These are phyloP conservation scores for Cadophora sp. DNA, from an alignment of 2,329 filamentous ascomycete species.

Conservation along the genomic window DNA sequence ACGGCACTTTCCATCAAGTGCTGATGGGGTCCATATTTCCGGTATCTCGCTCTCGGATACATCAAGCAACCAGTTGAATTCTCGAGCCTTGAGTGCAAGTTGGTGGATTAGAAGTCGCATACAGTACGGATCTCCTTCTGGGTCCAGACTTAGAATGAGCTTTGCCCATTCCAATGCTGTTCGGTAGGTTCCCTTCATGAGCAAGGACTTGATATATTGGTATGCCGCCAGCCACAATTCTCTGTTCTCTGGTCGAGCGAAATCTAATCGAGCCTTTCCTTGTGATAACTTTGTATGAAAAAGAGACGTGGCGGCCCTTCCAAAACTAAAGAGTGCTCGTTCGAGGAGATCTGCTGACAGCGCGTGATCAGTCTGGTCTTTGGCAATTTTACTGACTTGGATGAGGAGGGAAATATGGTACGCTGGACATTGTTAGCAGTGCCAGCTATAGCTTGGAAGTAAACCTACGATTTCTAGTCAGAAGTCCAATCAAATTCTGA, in stretches of 20 bases:
- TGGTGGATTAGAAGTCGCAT: slow-evolving; percentile 83
- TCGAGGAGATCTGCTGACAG: slow-evolving; percentile 88
- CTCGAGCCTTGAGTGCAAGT: slow-evolving; percentile 80
- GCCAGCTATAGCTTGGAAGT: neutral
- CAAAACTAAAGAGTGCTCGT: slow-evolving; percentile 90
- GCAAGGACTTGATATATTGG: slow-evolving; percentile 84
- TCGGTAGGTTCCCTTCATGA: slow-evolving; percentile 90
- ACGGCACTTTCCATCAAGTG: slow-evolving; percentile 8
- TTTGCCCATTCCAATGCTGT: slow-evolving; percentile 96
- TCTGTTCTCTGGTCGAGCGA: slow-evolving; percentile 82
- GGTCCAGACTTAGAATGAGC: slow-evolving; percentile 77
- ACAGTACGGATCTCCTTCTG: slow-evolving; percentile 79
- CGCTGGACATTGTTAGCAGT: slow-evolving; percentile 51
- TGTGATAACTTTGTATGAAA: slow-evolving; percentile 79
- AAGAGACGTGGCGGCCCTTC: slow-evolving; percentile 82
- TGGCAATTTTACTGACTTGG: slow-evolving; percentile 90
- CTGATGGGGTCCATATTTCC: slow-evolving; percentile 41
- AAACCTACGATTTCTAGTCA: slow-evolving; percentile 67
- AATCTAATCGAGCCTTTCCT: slow-evolving; percentile 83
- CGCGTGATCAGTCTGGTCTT: slow-evolving; percentile 87
- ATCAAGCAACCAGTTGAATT: slow-evolving; percentile 77
- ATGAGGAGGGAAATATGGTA: slow-evolving; percentile 95
- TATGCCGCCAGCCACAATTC: slow-evolving; percentile 92
- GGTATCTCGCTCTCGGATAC: slow-evolving; percentile 61
- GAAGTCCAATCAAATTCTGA: slow-evolving; percentile 77